Percentiles rank a stretch among this genome's conserved stretches.
Conservation (phyloP, 108 stramenopile species). For the Fragilaria radians region DNA sequence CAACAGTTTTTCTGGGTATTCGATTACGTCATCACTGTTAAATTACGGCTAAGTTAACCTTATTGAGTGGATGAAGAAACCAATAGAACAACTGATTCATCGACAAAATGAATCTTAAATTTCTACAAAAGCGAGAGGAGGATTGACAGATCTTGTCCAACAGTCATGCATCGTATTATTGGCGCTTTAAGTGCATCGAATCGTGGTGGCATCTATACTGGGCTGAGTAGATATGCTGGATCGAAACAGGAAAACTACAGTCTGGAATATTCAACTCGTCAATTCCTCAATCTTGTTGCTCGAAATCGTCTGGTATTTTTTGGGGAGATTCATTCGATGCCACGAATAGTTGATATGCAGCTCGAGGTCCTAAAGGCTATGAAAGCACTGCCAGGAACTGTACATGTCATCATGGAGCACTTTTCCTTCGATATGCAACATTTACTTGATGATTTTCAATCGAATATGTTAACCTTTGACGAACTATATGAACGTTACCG, state of each 20-base stretch:
- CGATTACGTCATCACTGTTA: no score
- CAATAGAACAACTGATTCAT: no score
- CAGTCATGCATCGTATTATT: background rate
- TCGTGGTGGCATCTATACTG: background rate
- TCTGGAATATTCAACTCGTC: background rate
- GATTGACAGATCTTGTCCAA: no score
- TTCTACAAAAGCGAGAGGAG: no score
- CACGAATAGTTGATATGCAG: slow-evolving; percentile 34
- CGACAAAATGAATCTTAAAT: no score
- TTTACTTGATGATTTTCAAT: slow-evolving; percentile 44
- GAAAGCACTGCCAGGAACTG: slow-evolving; percentile 4
- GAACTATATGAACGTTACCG: slow-evolving; percentile 39
- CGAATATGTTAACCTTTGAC: slow-evolving; percentile 31
- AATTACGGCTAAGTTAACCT: no score
- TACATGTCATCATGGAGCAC: slow-evolving; percentile 75
- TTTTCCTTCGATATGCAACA: slow-evolving; percentile 66
- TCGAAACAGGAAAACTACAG: background rate
- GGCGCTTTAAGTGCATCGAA: background rate
- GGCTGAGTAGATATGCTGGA: background rate
- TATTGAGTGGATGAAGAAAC: no score
- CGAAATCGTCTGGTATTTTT: slow-evolving; percentile 28
- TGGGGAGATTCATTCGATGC: slow-evolving; percentile 44
- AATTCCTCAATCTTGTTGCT: background rate
- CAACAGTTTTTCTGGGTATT: no score
- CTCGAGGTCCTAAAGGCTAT: slow-evolving; percentile 20